A percentile compares a stretch with the other conserved stretches of the same genome.
These are phyloP conservation scores for Corinectria fuckeliana DNA, from an alignment of 2,329 filamentous ascomycete genomes.

Conservation along the genomic window DNA sequence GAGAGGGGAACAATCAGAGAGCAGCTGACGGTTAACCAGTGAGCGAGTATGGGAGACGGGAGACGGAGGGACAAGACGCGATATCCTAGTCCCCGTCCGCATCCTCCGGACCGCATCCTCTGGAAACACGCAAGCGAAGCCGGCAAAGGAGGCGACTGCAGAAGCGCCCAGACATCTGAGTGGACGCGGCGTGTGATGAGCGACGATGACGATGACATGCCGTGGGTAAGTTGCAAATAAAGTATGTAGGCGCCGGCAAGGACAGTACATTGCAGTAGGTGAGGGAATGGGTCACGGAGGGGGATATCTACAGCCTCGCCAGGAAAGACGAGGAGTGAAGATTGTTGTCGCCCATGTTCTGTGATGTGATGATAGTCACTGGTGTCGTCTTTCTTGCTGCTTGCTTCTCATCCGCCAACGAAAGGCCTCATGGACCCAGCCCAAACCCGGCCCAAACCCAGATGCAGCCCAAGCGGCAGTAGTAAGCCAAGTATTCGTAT, in stretches of 20 bases:
- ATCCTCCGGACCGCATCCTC: background rate
- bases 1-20: constrained; percentile 18
- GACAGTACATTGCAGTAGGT: background rate
- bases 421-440: too few species aligned
- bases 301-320: too few species aligned
- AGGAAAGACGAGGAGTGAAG: background rate
- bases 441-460: background rate
- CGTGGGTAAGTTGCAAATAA: background rate
- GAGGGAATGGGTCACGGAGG: background rate
- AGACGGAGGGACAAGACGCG: background rate
- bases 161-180: background rate
- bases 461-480: background rate
- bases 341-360: background rate
- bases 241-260: background rate
- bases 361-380: background rate
- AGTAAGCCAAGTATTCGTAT: constrained; percentile 5
- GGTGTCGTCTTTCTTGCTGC: background rate
- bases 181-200: constrained; percentile 24
- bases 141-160: background rate
- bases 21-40: background rate
- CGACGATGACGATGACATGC: constrained; percentile 26
- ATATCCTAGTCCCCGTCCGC: background rate
- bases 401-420: background rate
- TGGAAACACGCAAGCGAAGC: constrained; percentile 6
- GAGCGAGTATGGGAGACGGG: background rate